Evolutionary conservation across 1,284 basidiomycete genomes (phyloP).

Genomic region (Leccinum griseonigrum): DNA sequence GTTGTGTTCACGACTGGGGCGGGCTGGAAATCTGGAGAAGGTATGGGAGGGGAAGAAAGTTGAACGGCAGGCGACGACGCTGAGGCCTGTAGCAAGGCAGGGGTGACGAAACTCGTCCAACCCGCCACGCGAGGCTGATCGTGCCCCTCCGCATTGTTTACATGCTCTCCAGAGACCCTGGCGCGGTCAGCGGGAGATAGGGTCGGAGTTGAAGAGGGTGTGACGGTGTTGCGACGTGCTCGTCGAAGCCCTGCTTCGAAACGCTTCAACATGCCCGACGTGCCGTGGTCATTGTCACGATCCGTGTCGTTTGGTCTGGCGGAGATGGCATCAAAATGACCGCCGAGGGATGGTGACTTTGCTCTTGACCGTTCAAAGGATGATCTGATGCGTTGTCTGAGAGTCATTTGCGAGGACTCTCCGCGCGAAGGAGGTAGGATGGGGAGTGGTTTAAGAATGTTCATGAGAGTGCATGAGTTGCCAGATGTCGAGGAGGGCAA

Average conservation of each 20-base stretch:
- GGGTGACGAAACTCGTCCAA: constrained; percentile 55
- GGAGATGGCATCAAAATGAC: constrained; percentile 43
- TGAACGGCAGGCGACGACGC: constrained; percentile 70
- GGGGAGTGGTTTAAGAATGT: constrained; percentile 3
- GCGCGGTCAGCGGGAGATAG: constrained; percentile 29
- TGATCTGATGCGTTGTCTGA: constrained; percentile 58
- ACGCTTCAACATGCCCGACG: constrained; percentile 37
- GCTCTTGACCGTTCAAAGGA: constrained; percentile 58
- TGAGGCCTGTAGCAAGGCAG: constrained; percentile 63
- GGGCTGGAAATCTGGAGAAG: constrained; percentile 51
- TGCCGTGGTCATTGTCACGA: constrained; percentile 34
- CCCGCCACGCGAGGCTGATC: constrained; percentile 48
- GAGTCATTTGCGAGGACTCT: constrained; percentile 49
- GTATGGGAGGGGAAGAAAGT: constrained; percentile 50
- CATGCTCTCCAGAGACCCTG: constrained; percentile 35
- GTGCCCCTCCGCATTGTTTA: constrained; percentile 36
- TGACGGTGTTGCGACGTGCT: constrained; percentile 42
- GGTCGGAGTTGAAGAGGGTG: constrained; percentile 42
- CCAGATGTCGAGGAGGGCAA: no score
- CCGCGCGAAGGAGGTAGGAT: constrained; percentile 45
- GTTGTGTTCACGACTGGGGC: constrained; percentile 47
- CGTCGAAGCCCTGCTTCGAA: constrained; percentile 54
- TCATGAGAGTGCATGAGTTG: no score
- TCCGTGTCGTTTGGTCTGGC: constrained; percentile 42
- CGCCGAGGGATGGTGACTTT: constrained; percentile 24